phyloP scores from a whole-genome alignment of 2,329 filamentous ascomycete genomes.

The Xylaria digitata region DNA sequence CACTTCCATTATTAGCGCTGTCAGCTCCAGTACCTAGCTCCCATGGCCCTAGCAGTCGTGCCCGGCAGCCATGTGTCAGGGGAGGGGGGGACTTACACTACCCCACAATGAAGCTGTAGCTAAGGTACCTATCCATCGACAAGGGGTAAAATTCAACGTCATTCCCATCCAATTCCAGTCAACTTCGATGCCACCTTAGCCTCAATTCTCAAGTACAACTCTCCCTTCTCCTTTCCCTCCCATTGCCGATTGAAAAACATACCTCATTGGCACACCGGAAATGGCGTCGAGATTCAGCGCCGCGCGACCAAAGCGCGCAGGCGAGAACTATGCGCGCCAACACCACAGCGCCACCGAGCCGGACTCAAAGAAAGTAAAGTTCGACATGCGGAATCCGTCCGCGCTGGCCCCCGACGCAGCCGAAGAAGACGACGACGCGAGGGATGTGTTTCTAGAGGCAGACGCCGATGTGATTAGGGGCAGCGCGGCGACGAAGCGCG shows the following conservation, averaged over 20 bases:
- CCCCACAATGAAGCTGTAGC: constrained; percentile 32
- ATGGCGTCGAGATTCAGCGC: constrained; percentile 71
- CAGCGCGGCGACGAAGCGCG: constrained; percentile 81
- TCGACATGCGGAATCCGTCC: constrained; percentile 94
- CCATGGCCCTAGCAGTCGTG: constrained; percentile 3
- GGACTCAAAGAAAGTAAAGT: constrained; percentile 82
- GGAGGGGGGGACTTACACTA: constrained; percentile 2
- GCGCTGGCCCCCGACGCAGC: constrained; percentile 85
- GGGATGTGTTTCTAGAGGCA: constrained; percentile 80
- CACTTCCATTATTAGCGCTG: not conserved
- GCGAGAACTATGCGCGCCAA: constrained; percentile 81
- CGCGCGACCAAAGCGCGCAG: constrained; percentile 83
- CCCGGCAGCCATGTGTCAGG: constrained; percentile 3
- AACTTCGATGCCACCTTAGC: constrained; percentile 10
- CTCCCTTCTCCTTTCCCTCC: too few species aligned
- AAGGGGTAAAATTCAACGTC: constrained; percentile 47
- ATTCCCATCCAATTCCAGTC: constrained; percentile 34
- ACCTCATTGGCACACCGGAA: not conserved
- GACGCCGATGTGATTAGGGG: constrained; percentile 95
- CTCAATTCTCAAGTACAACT: not conserved
- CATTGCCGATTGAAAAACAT: not conserved
- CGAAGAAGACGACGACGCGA: constrained; percentile 59
- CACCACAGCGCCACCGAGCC: constrained; percentile 68
- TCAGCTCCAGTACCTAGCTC: constrained; percentile 5
- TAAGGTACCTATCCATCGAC: constrained; percentile 15